Percentiles rank a stretch among this genome's conserved stretches.
Evolutionary conservation across 2,329 filamentous ascomycete species (phyloP).

Genomic region (Chaetomiaceae sp.): DNA sequence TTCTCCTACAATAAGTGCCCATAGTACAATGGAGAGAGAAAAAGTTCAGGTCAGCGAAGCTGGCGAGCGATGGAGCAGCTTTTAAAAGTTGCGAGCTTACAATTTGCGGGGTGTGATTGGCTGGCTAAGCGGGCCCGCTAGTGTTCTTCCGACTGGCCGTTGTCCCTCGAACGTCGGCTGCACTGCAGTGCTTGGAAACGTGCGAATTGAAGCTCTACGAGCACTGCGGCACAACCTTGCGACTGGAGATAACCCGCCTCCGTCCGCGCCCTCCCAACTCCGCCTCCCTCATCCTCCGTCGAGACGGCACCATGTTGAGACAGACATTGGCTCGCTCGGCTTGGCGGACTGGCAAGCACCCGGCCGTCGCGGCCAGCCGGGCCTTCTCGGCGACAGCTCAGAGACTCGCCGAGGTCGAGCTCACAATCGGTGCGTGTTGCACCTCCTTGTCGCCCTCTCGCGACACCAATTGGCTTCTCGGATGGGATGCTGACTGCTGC

Average conservation of each 20-base stretch:
- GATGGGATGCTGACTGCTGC: constrained; percentile 17
- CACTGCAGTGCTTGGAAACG: constrained; percentile 13
- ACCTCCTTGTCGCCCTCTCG: not conserved
- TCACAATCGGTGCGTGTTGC: constrained; percentile 81
- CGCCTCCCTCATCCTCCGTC: constrained; percentile 40
- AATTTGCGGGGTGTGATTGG: constrained; percentile 23
- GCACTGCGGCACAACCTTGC: no score
- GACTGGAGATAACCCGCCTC: constrained; percentile 18
- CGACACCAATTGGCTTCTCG: constrained; percentile 25
- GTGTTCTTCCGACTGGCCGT: constrained; percentile 15
- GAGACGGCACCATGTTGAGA: constrained; percentile 62
- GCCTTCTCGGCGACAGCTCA: constrained; percentile 74
- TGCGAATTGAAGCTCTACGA: no score
- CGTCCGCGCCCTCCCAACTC: constrained; percentile 17
- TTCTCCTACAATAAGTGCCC: constrained; percentile 66
- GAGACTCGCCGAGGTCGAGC: constrained; percentile 86
- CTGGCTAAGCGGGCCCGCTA: constrained; percentile 16
- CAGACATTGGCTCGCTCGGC: constrained; percentile 62
- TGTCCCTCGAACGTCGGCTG: not conserved
- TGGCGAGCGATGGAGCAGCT: constrained; percentile 8
- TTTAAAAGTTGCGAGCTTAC: constrained; percentile 16
- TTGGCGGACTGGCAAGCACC: constrained; percentile 55
- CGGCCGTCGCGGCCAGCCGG: constrained; percentile 57
- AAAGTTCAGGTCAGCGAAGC: constrained; percentile 17
- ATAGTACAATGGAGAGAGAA: constrained; percentile 54